Evolutionary conservation across 441 rosid genomes (phyloP), one percentile per base, ranked within the genome.

Genomic region (Raphanus hybrid): DNA sequence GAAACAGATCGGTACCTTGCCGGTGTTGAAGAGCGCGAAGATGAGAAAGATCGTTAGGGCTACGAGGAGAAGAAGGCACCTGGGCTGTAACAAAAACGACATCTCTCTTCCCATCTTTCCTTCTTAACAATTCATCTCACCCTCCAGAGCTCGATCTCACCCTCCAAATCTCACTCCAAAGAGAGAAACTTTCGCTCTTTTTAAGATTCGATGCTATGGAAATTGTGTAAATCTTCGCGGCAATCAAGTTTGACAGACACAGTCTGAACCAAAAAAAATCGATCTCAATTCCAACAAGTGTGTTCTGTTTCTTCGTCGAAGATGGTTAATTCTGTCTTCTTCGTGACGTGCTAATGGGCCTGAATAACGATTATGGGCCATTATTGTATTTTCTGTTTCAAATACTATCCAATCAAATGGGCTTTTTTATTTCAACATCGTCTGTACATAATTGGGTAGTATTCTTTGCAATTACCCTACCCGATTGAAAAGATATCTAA

Each of bases 101-200:
- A 92, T 88, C 81, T 76, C 91, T 73, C 87, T 87, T 57, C 90
- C 87, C 90, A 84, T 88, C 68, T 67, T 78, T 34, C 62, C 73
- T 77, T 60, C 61, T 69, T 69, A 79, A 14, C 58, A 55, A 43
- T 1, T 32, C 82, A 79, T 79, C 78, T 69, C 71, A 67, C 10
- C n/a, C n/a, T 6, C 7, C 64, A 66, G 35, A 65, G 60, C 71
- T 41, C 66, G 59, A 74, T 26, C 71, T 23, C 65, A 74, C 45
- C 29, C 59, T 74, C 37, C 7, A 61, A 62, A 34, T 23, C 65
- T 66, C 45, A 16, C 59, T 74, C 37, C 7, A 61, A 62, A 34
- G 37, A 5, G 7, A 34, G 37, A 34, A 34, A 34, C 37, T 34
- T 34, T 34, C 37, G 5, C 37, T 34, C 34, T 29, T 29, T 5